phyloP scores from a whole-genome alignment of 2,329 filamentous ascomycete species.

The Xylariomycetidae sp. region DNA sequence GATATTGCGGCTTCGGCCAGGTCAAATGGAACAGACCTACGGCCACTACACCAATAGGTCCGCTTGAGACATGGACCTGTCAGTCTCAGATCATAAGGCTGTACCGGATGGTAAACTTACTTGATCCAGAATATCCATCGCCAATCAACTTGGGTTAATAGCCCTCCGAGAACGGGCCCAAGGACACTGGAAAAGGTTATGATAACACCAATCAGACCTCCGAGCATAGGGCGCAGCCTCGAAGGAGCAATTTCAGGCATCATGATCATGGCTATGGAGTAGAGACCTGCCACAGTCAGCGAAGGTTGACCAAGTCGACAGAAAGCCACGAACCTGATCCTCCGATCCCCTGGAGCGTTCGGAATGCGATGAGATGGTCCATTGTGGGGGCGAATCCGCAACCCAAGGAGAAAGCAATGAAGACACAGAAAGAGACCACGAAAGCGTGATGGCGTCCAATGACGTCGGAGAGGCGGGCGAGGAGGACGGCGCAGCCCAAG shows the following conservation, averaged over 20 bases:
- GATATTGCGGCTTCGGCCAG: slow-evolving; percentile 42
- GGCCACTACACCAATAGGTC: slow-evolving; percentile 42
- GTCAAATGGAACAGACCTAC: slow-evolving; percentile 39
- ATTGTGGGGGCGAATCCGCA: slow-evolving; percentile 42
- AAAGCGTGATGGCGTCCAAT: slow-evolving; percentile 48
- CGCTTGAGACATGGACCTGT: slow-evolving; percentile 29
- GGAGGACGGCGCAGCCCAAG: slow-evolving; percentile 49
- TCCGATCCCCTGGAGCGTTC: slow-evolving; percentile 45
- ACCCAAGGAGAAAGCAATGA: slow-evolving; percentile 50
- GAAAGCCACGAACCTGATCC: slow-evolving; percentile 35
- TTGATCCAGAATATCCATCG: slow-evolving; percentile 57
- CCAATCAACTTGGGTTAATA: slow-evolving; percentile 44
- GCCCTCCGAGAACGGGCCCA: slow-evolving; percentile 45
- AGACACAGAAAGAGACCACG: slow-evolving; percentile 43
- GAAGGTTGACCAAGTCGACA: slow-evolving; percentile 14
- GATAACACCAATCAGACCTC: slow-evolving; percentile 41
- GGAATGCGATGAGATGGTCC: slow-evolving; percentile 41
- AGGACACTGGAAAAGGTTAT: slow-evolving; percentile 43
- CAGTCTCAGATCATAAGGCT: neutral
- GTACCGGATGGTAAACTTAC: slow-evolving; percentile 30
- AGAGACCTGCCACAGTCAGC: slow-evolving; percentile 33
- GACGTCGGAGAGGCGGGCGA: slow-evolving; percentile 49
- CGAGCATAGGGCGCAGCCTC: slow-evolving; percentile 36
- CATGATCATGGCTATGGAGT: slow-evolving; percentile 51
- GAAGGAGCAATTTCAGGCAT: slow-evolving; percentile 43